Conservation (phyloP, 2,329 filamentous ascomycete species). For the Aspergillus pseudotamarii region DNA sequence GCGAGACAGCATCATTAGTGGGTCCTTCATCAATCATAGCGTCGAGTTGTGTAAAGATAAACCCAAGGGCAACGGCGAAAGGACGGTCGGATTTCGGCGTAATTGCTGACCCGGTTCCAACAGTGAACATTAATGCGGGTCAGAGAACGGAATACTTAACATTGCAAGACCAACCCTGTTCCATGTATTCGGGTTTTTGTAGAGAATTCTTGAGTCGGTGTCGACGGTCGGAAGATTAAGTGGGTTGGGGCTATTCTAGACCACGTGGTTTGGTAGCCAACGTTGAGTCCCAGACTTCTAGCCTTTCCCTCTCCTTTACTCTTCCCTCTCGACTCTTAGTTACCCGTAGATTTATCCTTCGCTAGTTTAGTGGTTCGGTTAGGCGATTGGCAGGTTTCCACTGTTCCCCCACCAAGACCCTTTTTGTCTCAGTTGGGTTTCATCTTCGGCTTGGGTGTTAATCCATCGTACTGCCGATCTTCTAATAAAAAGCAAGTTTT, state of each 20-base stretch:
- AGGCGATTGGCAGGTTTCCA: neutral
- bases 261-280: neutral
- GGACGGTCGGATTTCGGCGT: neutral
- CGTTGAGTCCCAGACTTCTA: neutral
- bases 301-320: neutral
- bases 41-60: no score
- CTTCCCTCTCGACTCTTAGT: no score
- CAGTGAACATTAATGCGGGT: no score
- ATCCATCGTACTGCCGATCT: neutral
- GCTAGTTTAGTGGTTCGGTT: neutral
- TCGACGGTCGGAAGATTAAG: neutral
- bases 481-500: neutral
- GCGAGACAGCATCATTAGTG: no score
- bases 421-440: neutral
- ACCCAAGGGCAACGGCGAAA: neutral
- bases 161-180: no score
- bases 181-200: no score
- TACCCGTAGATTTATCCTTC: neutral
- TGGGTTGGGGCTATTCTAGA: neutral
- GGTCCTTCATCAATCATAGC: no score
- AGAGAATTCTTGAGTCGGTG: neutral
- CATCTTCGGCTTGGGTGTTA: neutral
- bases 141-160: no score
- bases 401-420: neutral
- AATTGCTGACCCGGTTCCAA: no score